Conservation (phyloP, 805 yeast genomes). For the Kregervanrija delftensis region DNA sequence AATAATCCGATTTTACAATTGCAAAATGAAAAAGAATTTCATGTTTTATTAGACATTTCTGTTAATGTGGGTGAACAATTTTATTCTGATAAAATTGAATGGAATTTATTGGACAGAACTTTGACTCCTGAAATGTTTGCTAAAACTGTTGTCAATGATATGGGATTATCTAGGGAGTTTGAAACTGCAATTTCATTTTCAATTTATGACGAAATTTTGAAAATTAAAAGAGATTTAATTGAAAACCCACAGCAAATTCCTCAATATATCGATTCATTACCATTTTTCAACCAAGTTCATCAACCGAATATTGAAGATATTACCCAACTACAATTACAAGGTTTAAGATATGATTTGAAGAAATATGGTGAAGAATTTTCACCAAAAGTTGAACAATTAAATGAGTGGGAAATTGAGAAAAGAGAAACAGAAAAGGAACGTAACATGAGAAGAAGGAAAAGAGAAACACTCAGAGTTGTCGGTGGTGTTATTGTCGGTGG, state of each 20-base stretch:
- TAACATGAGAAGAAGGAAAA: conserved; percentile 81
- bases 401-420: conserved; percentile 90
- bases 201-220: conserved; percentile 69
- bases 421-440: conserved; percentile 94
- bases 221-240: conserved; percentile 73
- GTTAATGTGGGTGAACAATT: conserved; percentile 77
- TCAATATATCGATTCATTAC: conserved; percentile 29
- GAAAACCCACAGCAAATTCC: conserved; percentile 40
- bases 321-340: conserved; percentile 23
- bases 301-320: conserved; percentile 20
- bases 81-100: conserved; percentile 89
- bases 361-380: conserved; percentile 79
- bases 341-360: conserved; percentile 68
- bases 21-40: conserved; percentile 41
- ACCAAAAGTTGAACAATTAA: conserved; percentile 78
- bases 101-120: conserved; percentile 61
- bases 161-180: conserved; percentile 82
- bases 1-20: conserved; percentile 54
- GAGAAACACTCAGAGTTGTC: conserved; percentile 72
- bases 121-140: conserved; percentile 85
- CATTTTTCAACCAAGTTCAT: conserved; percentile 27
- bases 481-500: conserved; percentile 6
- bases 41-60: conserved; percentile 73
- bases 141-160: conserved; percentile 67
- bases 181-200: conserved; percentile 85